Evolutionary conservation across 768 basidiomycete genomes (phyloP).

Genomic region (Rhodosporidiobolus sp.): DNA sequence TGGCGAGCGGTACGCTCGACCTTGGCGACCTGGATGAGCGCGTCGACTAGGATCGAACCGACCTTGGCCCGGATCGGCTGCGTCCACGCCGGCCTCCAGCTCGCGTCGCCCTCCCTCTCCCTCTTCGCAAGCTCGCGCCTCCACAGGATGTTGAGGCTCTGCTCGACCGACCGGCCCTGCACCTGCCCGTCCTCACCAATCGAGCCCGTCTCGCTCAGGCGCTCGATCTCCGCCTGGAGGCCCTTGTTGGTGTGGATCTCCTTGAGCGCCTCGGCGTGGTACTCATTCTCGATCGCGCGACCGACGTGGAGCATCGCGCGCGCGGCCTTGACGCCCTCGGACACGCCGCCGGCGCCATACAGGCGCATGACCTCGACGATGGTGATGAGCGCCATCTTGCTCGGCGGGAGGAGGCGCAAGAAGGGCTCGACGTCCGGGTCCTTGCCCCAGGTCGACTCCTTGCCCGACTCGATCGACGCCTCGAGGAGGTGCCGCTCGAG

Average conservation of each 20-base stretch:
- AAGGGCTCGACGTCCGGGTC: constrained; percentile 61
- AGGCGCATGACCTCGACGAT: constrained; percentile 85
- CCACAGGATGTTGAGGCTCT: constrained; percentile 35
- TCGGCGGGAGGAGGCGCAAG: constrained; percentile 67
- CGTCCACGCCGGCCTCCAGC: constrained; percentile 74
- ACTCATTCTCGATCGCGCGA: constrained; percentile 81
- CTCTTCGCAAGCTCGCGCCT: constrained; percentile 47
- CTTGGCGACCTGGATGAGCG: constrained; percentile 76
- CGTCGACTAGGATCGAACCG: constrained; percentile 77
- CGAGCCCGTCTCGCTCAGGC: constrained; percentile 13
- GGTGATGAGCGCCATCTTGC: constrained; percentile 79
- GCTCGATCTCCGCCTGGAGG: constrained; percentile 38
- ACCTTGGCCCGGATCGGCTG: constrained; percentile 70
- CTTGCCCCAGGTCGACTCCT: constrained; percentile 33
- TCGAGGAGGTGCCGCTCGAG: constrained; percentile 56
- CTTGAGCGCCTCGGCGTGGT: constrained; percentile 71
- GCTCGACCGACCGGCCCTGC: constrained; percentile 60
- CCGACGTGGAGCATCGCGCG: constrained; percentile 76
- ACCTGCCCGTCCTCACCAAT: constrained; percentile 46
- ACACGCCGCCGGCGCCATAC: constrained; percentile 66
- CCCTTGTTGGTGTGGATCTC: constrained; percentile 39
- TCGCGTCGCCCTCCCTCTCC: constrained; percentile 64
- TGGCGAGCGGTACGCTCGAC: constrained; percentile 55
- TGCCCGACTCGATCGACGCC: constrained; percentile 52
- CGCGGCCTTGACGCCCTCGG: constrained; percentile 83